Evolutionary conservation across 345 rosid genomes (phyloP), one percentile per base, ranked within the genome.

Genomic region (Abelmoschus esculentus): DNA sequence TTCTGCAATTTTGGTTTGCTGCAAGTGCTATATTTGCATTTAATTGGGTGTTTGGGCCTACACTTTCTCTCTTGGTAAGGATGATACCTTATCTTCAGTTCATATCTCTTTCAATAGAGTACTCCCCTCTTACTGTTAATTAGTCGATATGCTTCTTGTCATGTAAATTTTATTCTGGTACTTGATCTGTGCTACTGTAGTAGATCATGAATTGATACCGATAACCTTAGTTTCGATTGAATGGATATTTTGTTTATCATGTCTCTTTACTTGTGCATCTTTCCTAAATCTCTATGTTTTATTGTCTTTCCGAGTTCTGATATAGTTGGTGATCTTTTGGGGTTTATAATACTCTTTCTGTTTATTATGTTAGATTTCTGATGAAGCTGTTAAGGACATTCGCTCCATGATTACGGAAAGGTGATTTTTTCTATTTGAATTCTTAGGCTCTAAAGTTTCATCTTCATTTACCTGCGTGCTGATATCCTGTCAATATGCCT

Each of bases 351-450:
- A 34, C 32, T 52, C 36, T 65, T 70, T 54, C 74, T 72, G 70
- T 26, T 74, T 70, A 72, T 40, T 74, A 40, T 74, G 70, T 73
- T 81, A 95, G 99, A 85, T 95, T 62, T 91, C 98, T 71, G 86
- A 91, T 71, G 96, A 87, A 83, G 99, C 99, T 82, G 85, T 87
- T 70, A 79, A 73, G 71, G 90, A 83, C 72, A 87, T 95, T 74
- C 89, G 79, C 74, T 78, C 89, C 53, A 81, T 90, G 79, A 72
- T 88, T 75, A 72, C 19, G 75, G 90, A 88, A 82, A 91, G 99
- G 99, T 88, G 73, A 72, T 75, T 70, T 58, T 71, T 18, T 38
- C 29, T 49, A 28, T 26, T 19, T 40, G 17, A 57, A 10, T 46
- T 22, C 29, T 62, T 29, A 56, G 15, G 56, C 56, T 46, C 10